A percentile compares a stretch with the other conserved stretches of the same genome.
phyloP scores from a whole-genome alignment of 179 eudicot genomes.

The Vitellaria paradoxa region DNA sequence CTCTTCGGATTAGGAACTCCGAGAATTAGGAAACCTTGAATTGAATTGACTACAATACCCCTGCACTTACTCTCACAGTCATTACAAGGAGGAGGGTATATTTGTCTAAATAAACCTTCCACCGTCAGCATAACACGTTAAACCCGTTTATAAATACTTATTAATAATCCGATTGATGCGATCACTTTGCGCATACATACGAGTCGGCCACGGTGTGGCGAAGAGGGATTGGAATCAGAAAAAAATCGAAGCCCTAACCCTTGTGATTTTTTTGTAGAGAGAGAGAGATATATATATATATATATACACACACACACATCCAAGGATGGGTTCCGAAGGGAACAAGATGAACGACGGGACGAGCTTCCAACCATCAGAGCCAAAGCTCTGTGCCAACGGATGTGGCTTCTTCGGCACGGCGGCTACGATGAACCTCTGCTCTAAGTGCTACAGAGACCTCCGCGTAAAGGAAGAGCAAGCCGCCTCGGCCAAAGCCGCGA shows the following conservation, averaged over 20 bases:
- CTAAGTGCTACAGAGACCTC: slow-evolving; percentile 56
- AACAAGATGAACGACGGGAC: slow-evolving; percentile 40
- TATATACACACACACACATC: too few species aligned
- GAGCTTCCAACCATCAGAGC: slow-evolving; percentile 49
- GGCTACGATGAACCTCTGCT: slow-evolving; percentile 60
- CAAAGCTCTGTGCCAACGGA: slow-evolving; percentile 53
- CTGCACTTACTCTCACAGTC: not conserved
- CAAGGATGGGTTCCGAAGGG: slow-evolving; percentile 34
- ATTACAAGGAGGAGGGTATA: too few species aligned
- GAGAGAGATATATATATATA: too few species aligned
- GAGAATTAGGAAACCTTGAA: not conserved
- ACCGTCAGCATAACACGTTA: too few species aligned
- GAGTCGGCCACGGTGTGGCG: too few species aligned
- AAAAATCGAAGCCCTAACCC: too few species aligned
- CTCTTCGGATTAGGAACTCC: not conserved
- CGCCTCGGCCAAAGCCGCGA: slow-evolving; percentile 28
- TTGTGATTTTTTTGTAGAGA: too few species aligned
- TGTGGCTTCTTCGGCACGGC: slow-evolving; percentile 75
- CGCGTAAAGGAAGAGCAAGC: slow-evolving; percentile 33
- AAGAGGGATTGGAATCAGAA: too few species aligned
- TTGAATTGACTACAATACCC: not conserved
- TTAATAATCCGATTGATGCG: too few species aligned
- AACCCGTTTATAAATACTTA: too few species aligned
- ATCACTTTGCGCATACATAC: too few species aligned
- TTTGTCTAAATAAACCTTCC: too few species aligned